phyloP scores from a whole-genome alignment of 345 rosid genomes.

The Gossypium bickii region DNA sequence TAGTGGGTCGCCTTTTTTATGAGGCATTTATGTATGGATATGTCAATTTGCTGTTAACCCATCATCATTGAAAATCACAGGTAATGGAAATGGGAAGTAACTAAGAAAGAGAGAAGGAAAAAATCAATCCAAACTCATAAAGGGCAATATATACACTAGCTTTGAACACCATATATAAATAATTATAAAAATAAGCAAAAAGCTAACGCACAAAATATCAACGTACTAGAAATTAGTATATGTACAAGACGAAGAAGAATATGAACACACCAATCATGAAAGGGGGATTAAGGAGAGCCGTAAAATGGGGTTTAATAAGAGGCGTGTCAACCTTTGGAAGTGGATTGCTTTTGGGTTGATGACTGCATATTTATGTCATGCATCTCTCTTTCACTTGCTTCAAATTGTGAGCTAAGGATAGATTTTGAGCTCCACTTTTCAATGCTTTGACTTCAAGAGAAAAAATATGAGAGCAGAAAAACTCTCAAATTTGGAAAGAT shows the following conservation, averaged over 20 bases:
- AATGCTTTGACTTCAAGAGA: not conserved
- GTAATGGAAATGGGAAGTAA: not conserved
- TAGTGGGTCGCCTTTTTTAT: not conserved
- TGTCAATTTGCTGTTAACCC: not conserved
- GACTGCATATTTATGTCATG: conserved; percentile 4
- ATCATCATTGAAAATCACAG: not conserved
- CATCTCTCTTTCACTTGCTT: not conserved
- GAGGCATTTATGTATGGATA: not conserved
- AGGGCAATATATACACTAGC: too few species aligned
- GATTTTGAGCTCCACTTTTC: not conserved
- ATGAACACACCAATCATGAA: too few species aligned
- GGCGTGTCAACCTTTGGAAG: not conserved
- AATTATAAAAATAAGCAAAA: too few species aligned
- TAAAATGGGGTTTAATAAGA: not conserved
- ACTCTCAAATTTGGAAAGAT: too few species aligned
- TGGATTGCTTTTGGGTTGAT: not conserved
- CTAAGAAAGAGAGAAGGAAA: too few species aligned
- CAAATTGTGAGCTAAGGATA: not conserved
- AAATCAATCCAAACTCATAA: too few species aligned
- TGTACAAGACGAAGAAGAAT: not conserved
- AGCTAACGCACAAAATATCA: too few species aligned
- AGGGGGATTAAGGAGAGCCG: not conserved
- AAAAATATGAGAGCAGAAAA: too few species aligned
- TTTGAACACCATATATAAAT: too few species aligned
- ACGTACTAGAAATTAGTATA: too few species aligned